Evolutionary conservation across 768 basidiomycete species (phyloP).

Genomic region (Daedalea quercina): DNA sequence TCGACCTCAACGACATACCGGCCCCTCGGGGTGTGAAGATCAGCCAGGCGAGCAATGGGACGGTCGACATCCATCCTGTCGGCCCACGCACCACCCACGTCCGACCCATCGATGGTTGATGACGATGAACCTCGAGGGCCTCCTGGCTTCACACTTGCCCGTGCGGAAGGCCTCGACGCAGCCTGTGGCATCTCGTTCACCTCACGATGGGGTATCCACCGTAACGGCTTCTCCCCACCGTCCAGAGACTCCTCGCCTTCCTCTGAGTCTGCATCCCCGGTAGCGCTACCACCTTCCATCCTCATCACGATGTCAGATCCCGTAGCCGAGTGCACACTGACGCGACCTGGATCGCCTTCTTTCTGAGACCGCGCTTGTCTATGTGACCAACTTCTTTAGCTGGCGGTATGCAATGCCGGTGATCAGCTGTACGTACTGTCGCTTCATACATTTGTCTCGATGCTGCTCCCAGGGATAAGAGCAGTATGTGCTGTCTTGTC

Average conservation of each 20-base stretch:
- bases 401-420: background rate
- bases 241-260: slow-evolving; percentile 24
- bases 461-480: slow-evolving; percentile 82
- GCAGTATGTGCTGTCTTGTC: slow-evolving; percentile 74
- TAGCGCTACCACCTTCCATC: slow-evolving; percentile 19
- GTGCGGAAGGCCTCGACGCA: background rate
- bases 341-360: slow-evolving; percentile 32
- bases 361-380: slow-evolving; percentile 56
- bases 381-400: background rate
- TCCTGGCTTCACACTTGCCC: background rate
- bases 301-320: slow-evolving; percentile 9
- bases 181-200: slow-evolving; percentile 10
- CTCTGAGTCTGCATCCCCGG: slow-evolving; percentile 32
- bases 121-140: too few species aligned
- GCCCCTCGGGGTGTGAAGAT: slow-evolving; percentile 53
- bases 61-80: slow-evolving; percentile 15
- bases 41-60: slow-evolving; percentile 32
- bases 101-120: background rate
- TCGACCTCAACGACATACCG: slow-evolving; percentile 38
- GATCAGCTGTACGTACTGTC: slow-evolving; percentile 41
- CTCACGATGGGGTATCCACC: slow-evolving; percentile 7
- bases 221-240: slow-evolving; percentile 6
- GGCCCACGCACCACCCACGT: slow-evolving; percentile 13
- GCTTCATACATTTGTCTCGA: slow-evolving; percentile 65
- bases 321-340: background rate